A percentile compares a stretch with the other conserved stretches of the same genome.
Evolutionary conservation across 306 rosid species (phyloP).

Genomic region (Trifolium dubium): DNA sequence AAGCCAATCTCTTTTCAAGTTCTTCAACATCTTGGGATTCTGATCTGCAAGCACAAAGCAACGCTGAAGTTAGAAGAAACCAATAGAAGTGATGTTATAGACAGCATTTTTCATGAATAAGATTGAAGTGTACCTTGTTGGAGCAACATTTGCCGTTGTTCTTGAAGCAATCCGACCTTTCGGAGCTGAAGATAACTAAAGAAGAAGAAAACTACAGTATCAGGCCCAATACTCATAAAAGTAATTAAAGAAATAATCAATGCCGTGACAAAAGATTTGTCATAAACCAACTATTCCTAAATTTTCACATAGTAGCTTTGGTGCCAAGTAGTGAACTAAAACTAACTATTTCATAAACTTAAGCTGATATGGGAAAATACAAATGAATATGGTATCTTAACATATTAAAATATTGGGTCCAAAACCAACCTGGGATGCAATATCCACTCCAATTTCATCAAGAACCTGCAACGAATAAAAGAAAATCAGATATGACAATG

Average conservation of each 20-base stretch:
- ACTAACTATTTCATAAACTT: constrained; percentile 3
- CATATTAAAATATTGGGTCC: constrained; percentile 5
- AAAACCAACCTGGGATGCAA: constrained; percentile 91
- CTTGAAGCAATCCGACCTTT: constrained; percentile 91
- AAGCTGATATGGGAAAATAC: not conserved
- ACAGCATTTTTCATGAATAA: constrained; percentile 1
- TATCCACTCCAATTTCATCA: constrained; percentile 98
- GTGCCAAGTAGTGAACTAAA: not conserved
- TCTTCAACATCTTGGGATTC: constrained; percentile 80
- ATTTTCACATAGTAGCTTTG: not conserved
- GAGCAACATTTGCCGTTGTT: constrained; percentile 60
- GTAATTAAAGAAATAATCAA: constrained; percentile 8
- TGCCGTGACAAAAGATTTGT: constrained; percentile 1
- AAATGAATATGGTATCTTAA: not conserved
- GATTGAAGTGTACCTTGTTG: constrained; percentile 52
- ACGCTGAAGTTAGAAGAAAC: not conserved
- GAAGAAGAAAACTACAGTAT: constrained; percentile 12
- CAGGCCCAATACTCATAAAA: constrained; percentile 33
- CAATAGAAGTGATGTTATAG: constrained; percentile 3
- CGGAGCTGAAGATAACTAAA: constrained; percentile 93
- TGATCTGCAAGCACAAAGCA: constrained; percentile 51
- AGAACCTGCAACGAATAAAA: constrained; percentile 69
- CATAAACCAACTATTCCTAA: not conserved
- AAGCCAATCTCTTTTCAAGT: constrained; percentile 92
- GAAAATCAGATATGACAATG: constrained; percentile 27